Evolutionary conservation across 2,329 filamentous ascomycete genomes (phyloP).

Genomic region (Fusarium piperis): DNA sequence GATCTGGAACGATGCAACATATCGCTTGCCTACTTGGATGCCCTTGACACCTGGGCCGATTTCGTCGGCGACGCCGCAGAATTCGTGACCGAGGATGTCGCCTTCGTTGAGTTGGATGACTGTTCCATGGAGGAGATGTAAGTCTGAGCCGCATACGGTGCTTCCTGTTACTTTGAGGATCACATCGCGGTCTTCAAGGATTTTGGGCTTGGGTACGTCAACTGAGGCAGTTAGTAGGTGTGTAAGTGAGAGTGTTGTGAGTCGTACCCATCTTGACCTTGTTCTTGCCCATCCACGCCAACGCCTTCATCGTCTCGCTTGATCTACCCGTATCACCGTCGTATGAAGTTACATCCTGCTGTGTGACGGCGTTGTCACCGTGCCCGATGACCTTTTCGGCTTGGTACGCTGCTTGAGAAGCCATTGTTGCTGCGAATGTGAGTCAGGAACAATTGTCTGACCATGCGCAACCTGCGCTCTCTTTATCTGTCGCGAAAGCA

Average conservation of each 20-base stretch:
- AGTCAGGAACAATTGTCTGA: neutral
- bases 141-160: slow-evolving; percentile 67
- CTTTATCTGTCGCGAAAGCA: neutral
- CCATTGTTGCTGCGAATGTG: slow-evolving; percentile 5
- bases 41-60: slow-evolving; percentile 65
- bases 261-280: slow-evolving; percentile 70
- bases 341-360: slow-evolving; percentile 76
- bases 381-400: slow-evolving; percentile 76
- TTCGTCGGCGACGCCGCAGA: slow-evolving; percentile 65
- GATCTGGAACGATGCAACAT: slow-evolving; percentile 89
- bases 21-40: slow-evolving; percentile 70
- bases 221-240: slow-evolving; percentile 47
- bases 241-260: neutral
- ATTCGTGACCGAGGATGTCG: slow-evolving; percentile 73
- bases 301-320: slow-evolving; percentile 77
- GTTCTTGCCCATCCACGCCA: slow-evolving; percentile 86
- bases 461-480: neutral
- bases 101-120: slow-evolving; percentile 69
- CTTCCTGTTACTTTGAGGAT: slow-evolving; percentile 80
- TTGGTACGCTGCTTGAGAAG: slow-evolving; percentile 71
- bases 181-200: slow-evolving; percentile 79
- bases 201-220: slow-evolving; percentile 74
- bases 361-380: slow-evolving; percentile 68
- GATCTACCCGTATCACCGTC: slow-evolving; percentile 53
- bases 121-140: slow-evolving; percentile 65